Conservation (phyloP, 2,329 filamentous ascomycete species). For the Trichoderma brevicompactum region DNA sequence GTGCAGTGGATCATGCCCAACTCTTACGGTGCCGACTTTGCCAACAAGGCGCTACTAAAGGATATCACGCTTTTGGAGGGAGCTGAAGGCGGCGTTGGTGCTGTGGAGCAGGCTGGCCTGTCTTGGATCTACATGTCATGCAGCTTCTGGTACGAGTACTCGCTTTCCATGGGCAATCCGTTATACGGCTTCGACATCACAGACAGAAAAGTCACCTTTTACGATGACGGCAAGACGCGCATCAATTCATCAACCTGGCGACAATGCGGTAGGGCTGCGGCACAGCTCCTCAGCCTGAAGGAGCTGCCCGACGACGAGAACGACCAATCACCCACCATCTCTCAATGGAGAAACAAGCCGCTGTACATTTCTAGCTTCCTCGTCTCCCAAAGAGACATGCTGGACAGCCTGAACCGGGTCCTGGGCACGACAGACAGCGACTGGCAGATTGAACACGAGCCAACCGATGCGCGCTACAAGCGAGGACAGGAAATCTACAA, state of each 20-base stretch:
- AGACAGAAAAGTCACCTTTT: slow-evolving; percentile 49
- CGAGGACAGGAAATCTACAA: slow-evolving; percentile 52
- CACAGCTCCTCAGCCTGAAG: slow-evolving; percentile 52
- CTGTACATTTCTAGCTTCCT: slow-evolving; percentile 62
- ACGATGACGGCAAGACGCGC: slow-evolving; percentile 59
- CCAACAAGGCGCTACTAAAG: slow-evolving; percentile 35
- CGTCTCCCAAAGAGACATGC: slow-evolving; percentile 66
- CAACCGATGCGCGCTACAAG: slow-evolving; percentile 47
- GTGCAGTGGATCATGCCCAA: slow-evolving; percentile 60
- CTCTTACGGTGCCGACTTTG: slow-evolving; percentile 43
- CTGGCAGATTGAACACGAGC: slow-evolving; percentile 61
- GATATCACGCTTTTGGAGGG: slow-evolving; percentile 39
- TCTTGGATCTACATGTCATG: slow-evolving; percentile 57
- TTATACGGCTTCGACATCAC: slow-evolving; percentile 57
- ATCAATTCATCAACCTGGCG: slow-evolving; percentile 64
- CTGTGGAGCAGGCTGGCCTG: slow-evolving; percentile 40
- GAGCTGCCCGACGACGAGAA: slow-evolving; percentile 48
- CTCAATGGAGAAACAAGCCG: slow-evolving; percentile 48
- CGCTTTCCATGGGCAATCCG: slow-evolving; percentile 44
- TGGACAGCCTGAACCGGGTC: slow-evolving; percentile 63
- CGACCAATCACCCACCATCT: slow-evolving; percentile 45
- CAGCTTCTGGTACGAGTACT: slow-evolving; percentile 61
- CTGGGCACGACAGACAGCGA: slow-evolving; percentile 61
- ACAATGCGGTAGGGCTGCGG: slow-evolving; percentile 62
- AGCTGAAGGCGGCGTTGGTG: slow-evolving; percentile 25